These are phyloP conservation scores for Backusella mclennaniae DNA, from an alignment of 192 early-diverging fungal genomes.

Conservation along the genomic window DNA sequence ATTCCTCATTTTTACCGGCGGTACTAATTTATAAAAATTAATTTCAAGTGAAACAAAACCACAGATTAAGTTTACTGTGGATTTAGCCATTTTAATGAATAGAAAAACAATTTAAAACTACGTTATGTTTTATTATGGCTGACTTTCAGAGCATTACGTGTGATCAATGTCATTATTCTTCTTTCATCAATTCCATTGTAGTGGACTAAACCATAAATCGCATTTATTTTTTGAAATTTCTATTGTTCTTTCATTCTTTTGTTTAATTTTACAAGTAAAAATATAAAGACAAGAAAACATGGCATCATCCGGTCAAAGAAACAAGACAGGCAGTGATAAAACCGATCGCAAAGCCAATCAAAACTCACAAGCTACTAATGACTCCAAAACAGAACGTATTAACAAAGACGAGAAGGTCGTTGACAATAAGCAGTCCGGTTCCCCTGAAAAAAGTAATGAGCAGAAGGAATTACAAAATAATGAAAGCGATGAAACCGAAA, in stretches of 20 bases:
- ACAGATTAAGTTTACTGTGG: not conserved
- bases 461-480: not conserved
- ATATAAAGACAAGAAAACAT: not conserved
- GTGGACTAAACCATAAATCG: not conserved
- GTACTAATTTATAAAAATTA: not conserved
- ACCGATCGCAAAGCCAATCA: too few species aligned
- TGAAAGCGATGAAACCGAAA: not conserved
- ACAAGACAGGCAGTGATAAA: not conserved
- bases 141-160: constrained; percentile 5
- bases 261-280: not conserved
- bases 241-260: not conserved
- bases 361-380: not conserved
- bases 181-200: not conserved
- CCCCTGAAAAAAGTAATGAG: not conserved
- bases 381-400: not conserved
- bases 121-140: not conserved
- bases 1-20: not conserved
- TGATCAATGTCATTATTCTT: constrained; percentile 4
- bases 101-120: not conserved
- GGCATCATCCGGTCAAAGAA: not conserved
- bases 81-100: not conserved
- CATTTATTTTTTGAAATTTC: not conserved
- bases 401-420: not conserved
- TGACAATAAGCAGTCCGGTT: not conserved
- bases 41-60: not conserved